phyloP scores from a whole-genome alignment of 495 filamentous ascomycete genomes.

The Cercophora samala region DNA sequence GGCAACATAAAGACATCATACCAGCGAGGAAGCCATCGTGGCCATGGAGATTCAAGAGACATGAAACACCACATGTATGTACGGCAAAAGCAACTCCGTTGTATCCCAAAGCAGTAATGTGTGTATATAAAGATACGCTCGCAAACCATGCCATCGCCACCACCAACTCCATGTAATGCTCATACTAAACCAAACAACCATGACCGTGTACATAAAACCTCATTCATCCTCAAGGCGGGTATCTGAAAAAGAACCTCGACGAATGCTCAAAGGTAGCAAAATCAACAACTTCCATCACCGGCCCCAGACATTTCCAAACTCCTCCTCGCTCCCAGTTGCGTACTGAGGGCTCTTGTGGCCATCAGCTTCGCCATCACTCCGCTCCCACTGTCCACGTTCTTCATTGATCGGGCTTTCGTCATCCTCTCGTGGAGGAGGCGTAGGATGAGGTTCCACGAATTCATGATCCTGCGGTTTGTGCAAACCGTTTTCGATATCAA shows the following conservation, averaged over 20 bases:
- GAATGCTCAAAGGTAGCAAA: constrained; percentile 5
- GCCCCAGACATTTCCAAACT: constrained; percentile 35
- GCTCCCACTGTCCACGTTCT: constrained; percentile 22
- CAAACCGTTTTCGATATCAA: constrained; percentile 23
- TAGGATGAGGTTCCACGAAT: constrained; percentile 7
- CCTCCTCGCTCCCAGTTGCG: constrained; percentile 27
- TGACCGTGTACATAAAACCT: constrained; percentile 1
- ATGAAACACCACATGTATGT: too few species aligned
- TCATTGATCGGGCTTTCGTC: constrained; percentile 17
- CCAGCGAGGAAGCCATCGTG: too few species aligned
- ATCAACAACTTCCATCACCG: constrained; percentile 15
- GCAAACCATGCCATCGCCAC: background rate
- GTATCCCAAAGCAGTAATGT: background rate
- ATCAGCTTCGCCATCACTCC: background rate
- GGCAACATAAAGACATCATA: background rate
- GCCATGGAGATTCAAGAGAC: too few species aligned
- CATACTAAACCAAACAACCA: background rate
- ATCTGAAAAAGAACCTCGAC: constrained; percentile 6
- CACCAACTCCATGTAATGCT: background rate
- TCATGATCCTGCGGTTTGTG: constrained; percentile 24
- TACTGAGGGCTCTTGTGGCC: constrained; percentile 18
- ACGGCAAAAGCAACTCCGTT: background rate
- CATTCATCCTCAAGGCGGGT: constrained; percentile 12
- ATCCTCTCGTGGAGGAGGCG: constrained; percentile 8
- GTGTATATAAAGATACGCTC: background rate